phyloP scores from a whole-genome alignment of 192 early-diverging fungal genomes.

The Jimgerdemannia lactiflua region DNA sequence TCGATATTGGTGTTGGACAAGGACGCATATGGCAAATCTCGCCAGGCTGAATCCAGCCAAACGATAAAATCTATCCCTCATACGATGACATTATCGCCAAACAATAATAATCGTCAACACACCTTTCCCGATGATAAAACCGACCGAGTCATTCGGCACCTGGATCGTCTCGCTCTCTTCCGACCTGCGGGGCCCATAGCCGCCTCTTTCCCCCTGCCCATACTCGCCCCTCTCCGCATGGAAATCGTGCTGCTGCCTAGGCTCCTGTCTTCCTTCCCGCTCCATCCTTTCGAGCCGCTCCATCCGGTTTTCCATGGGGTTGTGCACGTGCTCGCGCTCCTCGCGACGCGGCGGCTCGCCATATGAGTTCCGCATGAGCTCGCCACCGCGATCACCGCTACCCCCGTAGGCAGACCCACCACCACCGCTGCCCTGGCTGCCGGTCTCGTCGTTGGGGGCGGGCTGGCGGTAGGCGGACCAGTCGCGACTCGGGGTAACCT shows the following conservation, averaged over 20 bases:
- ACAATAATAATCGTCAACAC: conserved; percentile 2
- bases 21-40: too few relatives aligned
- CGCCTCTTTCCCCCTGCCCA: neutral
- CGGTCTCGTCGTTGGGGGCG: conserved; percentile 16
- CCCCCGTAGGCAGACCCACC: conserved; percentile 21
- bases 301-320: neutral
- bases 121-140: conserved; percentile 49
- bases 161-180: conserved; percentile 46
- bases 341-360: conserved; percentile 13
- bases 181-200: conserved; percentile 6
- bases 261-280: neutral
- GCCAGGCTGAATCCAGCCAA: too few relatives aligned
- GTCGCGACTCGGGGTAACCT: conserved; percentile 5
- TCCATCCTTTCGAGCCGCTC: neutral
- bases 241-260: neutral
- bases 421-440: conserved; percentile 13
- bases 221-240: too few relatives aligned
- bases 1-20: too few relatives aligned
- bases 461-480: conserved; percentile 12
- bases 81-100: conserved; percentile 19
- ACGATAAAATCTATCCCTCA: too few relatives aligned
- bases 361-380: conserved; percentile 20
- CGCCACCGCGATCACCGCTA: conserved; percentile 29
- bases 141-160: conserved; percentile 57
- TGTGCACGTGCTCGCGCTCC: neutral